Evolutionary conservation across 177 flowering plant species (phyloP).

Genomic region (Tripterygium wilfordii): DNA sequence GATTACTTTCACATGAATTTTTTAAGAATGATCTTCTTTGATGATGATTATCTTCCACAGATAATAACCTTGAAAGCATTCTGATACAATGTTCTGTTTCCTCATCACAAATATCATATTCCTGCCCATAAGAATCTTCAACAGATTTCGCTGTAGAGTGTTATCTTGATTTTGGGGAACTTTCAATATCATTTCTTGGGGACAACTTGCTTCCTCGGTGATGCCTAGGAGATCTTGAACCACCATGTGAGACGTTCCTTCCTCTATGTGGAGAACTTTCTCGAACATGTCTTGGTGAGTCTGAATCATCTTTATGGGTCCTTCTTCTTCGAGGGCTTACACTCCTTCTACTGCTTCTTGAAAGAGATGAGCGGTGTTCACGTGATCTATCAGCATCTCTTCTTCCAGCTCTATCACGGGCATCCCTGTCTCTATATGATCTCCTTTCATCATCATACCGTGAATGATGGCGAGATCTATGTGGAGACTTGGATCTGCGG

Average conservation of each 20-base stretch:
- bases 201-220: conserved; percentile 23
- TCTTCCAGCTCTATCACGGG: conserved; percentile 48
- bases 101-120: conserved; percentile 12
- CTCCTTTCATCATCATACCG: conserved; percentile 49
- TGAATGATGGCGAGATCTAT: conserved; percentile 53
- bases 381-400: conserved; percentile 51
- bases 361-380: conserved; percentile 46
- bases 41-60: conserved; percentile 18
- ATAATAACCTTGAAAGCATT: conserved; percentile 30
- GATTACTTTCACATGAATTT: conserved; percentile 11
- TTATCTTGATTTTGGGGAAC: conserved; percentile 21
- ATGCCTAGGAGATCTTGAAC: conserved; percentile 65
- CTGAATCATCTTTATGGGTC: conserved; percentile 47
- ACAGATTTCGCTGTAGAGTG: too few species aligned
- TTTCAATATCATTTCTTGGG: conserved; percentile 28
- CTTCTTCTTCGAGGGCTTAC: conserved; percentile 59
- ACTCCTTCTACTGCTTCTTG: conserved; percentile 73
- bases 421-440: conserved; percentile 50
- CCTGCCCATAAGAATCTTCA: conserved; percentile 12
- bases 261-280: conserved; percentile 46
- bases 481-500: conserved; percentile 76
- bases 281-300: conserved; percentile 47
- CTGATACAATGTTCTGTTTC: conserved; percentile 16
- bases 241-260: conserved; percentile 39
- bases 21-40: conserved; percentile 5